Conservation (phyloP, 495 filamentous ascomycete genomes). For the Neurospora sp. region DNA sequence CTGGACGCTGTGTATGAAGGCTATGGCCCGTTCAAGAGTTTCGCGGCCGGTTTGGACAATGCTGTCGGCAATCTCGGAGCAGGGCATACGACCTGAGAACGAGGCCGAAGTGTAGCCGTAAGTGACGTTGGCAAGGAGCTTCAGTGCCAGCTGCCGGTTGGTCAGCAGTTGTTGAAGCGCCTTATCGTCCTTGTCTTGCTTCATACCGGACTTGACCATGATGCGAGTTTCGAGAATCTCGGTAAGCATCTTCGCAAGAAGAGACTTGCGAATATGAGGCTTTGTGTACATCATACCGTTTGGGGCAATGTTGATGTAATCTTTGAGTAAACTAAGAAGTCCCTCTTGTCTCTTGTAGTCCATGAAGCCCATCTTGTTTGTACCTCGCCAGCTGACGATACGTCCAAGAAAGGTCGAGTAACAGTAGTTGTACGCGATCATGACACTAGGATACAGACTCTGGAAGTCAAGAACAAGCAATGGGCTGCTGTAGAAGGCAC, state of each 20-base stretch:
- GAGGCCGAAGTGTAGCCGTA: constrained; percentile 96
- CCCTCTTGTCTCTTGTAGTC: constrained; percentile 69
- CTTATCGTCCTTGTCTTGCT: constrained; percentile 83
- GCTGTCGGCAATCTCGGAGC: constrained; percentile 94
- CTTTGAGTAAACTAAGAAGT: constrained; percentile 67
- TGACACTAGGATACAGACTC: constrained; percentile 89
- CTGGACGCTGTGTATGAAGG: constrained; percentile 77
- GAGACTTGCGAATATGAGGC: constrained; percentile 71
- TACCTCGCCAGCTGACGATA: constrained; percentile 72
- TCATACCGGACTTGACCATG: constrained; percentile 98
- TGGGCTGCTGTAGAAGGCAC: constrained; percentile 84
- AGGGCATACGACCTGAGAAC: constrained; percentile 95
- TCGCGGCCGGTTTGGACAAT: constrained; percentile 94
- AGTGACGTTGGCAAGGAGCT: constrained; percentile 94
- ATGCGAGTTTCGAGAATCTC: constrained; percentile 95
- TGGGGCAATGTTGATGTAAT: constrained; percentile 85
- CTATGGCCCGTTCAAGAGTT: constrained; percentile 88
- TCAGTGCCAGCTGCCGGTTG: constrained; percentile 91
- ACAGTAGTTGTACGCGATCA: constrained; percentile 99
- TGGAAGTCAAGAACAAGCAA: constrained; percentile 92
- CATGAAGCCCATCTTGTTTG: constrained; percentile 89
- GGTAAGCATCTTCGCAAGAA: constrained; percentile 91
- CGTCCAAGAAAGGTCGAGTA: constrained; percentile 94
- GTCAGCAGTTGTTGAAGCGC: constrained; percentile 79
- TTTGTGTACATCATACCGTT: constrained; percentile 97